Base-by-base conservation (phyloP, 2,329 filamentous ascomycete genomes). In the Exophiala bonariae region DNA sequence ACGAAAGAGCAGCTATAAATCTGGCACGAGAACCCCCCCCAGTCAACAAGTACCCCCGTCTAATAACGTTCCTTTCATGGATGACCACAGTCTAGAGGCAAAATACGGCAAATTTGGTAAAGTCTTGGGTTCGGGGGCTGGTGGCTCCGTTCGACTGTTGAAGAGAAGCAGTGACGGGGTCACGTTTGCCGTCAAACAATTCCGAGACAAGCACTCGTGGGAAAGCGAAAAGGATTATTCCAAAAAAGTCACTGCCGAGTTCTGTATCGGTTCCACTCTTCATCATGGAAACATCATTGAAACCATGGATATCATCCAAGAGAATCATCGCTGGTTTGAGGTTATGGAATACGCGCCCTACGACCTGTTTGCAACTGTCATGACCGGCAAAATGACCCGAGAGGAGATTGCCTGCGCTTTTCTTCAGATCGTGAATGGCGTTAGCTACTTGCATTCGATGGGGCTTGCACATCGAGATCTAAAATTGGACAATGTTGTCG, bases 241-340 rank as follows among this genome's bases (percentile, higher is more conserved):
- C 59, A 99, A 99, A 71, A 99, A 99, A 66, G 83, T 99, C 37
- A 99, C 93, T 1, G 92, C 93, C 2, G 93, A 99, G 64, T 99
- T 99, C 68, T 99, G 93, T 65, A 92, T 99, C 59, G 93, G 93
- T 10, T 97, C 92, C 2, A 96, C 93, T 0, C 75, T 99, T 30
- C 93, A 97, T 62, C 93, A 99, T 62, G 92, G 93, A 60, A 99
- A 99, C 65, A 90, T 99, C 59, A 97, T 99, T 61, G 93, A 99
- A 68, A 97, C 93, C 1, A 79, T 99, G 57, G 93, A 99, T 67
- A 95, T 99, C 54, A 82, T 99, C 9, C 88, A 95, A 58, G 93
- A 99, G 70, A 93, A 92, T 68, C 83, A 82, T 41, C 90, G 86
- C 56, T 99, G 93, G 89, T 99, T 90, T 62, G 92, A 97, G 63